These are phyloP conservation scores for Saccharomyces hybrid DNA, from an alignment of 1,139 yeast species.

Conservation along the genomic window DNA sequence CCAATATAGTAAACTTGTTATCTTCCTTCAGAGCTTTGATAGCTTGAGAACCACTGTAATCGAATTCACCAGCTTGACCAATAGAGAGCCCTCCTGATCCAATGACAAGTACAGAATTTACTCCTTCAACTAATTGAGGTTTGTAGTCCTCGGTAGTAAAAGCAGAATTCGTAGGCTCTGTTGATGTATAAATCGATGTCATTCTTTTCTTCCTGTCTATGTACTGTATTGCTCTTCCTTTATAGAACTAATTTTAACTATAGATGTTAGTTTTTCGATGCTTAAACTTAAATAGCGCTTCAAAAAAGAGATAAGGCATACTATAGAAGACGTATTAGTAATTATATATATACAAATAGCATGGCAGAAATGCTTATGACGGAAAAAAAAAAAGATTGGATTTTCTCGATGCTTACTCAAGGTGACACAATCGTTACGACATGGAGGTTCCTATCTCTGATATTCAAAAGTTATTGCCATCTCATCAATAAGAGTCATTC, in stretches of 20 bases:
- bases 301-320: neutral
- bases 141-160: constrained; percentile 23
- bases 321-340: neutral
- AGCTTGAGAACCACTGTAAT: constrained; percentile 96
- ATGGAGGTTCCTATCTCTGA: neutral
- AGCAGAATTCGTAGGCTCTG: constrained; percentile 24
- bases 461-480: neutral
- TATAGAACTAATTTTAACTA: neutral
- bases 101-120: constrained; percentile 79
- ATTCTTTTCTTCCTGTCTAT: constrained; percentile 3
- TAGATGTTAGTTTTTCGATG: neutral
- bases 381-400: neutral
- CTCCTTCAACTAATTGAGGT: constrained; percentile 60
- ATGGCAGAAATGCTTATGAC: neutral
- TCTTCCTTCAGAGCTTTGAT: constrained; percentile 93
- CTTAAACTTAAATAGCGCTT: neutral
- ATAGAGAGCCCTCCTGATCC: constrained; percentile 98
- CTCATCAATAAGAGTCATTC: neutral
- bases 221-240: neutral
- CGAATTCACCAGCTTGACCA: constrained; percentile 99
- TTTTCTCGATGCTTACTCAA: neutral
- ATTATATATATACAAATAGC: constrained; percentile 1
- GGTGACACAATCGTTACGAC: neutral
- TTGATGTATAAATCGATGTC: constrained; percentile 23
- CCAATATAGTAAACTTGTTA: constrained; percentile 72